Evolutionary conservation across 164 flowering plant species (phyloP).

Genomic region (Echeveria elegans): DNA sequence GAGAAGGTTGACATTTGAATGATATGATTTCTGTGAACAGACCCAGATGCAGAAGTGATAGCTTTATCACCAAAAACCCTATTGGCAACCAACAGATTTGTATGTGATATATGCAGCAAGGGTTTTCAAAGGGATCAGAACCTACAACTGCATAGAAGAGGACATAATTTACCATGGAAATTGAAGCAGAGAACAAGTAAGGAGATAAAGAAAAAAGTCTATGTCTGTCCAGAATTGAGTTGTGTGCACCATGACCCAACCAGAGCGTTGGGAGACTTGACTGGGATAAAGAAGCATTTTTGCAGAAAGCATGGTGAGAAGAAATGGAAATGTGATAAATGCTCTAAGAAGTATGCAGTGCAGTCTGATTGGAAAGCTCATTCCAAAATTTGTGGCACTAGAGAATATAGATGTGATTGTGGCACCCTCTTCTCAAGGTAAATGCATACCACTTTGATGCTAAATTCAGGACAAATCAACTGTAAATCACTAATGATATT

Average conservation of each 20-base stretch:
- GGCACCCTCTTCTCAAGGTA: slow-evolving; percentile 6
- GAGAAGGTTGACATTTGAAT: background rate
- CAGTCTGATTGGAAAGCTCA: slow-evolving; percentile 8
- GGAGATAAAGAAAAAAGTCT: slow-evolving; percentile 6
- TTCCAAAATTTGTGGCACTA: slow-evolving; percentile 7
- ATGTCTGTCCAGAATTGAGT: slow-evolving; percentile 5
- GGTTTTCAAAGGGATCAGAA: slow-evolving; percentile 6
- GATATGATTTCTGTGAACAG: background rate
- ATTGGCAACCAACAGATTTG: slow-evolving; percentile 4
- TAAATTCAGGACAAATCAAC: background rate
- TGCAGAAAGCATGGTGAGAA: slow-evolving; percentile 9
- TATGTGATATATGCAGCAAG: slow-evolving; percentile 6
- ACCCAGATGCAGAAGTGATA: slow-evolving; percentile 8
- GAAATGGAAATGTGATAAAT: slow-evolving; percentile 8
- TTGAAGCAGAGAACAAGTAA: slow-evolving; percentile 6
- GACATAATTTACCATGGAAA: slow-evolving; percentile 7
- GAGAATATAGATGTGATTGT: slow-evolving; percentile 6
- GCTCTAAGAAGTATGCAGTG: slow-evolving; percentile 2
- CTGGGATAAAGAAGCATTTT: slow-evolving; percentile 7
- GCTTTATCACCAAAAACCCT: slow-evolving; percentile 5
- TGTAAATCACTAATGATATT: too few relatives aligned
- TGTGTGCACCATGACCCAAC: slow-evolving; percentile 8
- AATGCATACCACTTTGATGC: background rate
- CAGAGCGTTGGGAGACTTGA: slow-evolving; percentile 1
- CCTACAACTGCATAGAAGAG: slow-evolving; percentile 6